Evolutionary conservation across 2,329 filamentous ascomycete species (phyloP).

Genomic region (Phialophora chinensis): DNA sequence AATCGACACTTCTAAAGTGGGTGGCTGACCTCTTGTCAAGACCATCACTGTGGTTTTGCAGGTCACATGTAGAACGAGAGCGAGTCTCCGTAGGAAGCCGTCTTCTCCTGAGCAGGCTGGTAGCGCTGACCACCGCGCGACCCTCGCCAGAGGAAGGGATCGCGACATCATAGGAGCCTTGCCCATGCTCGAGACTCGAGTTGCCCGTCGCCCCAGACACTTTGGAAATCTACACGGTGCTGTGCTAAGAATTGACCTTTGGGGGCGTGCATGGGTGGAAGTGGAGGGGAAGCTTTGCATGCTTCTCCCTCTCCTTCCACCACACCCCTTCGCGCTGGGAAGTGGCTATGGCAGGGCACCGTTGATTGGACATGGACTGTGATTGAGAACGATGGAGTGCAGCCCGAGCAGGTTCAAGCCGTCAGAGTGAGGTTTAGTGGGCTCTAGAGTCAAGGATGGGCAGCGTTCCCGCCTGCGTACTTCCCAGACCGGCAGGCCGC

Average conservation of each 20-base stretch:
- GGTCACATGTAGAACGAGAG: background rate
- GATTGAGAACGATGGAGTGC: constrained; percentile 25
- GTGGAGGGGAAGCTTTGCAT: constrained; percentile 19
- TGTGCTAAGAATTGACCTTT: constrained; percentile 26
- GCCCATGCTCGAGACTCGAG: constrained; percentile 14
- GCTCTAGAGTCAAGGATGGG: constrained; percentile 11
- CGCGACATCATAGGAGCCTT: constrained; percentile 27
- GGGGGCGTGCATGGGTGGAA: constrained; percentile 22
- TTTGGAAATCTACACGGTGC: constrained; percentile 17
- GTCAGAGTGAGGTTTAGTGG: constrained; percentile 29
- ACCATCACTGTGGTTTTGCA: background rate
- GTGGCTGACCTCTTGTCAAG: constrained; percentile 9
- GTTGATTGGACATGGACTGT: constrained; percentile 26
- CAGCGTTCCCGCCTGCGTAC: constrained; percentile 22
- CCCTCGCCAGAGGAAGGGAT: constrained; percentile 27
- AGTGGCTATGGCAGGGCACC: constrained; percentile 20
- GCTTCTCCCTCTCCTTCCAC: constrained; percentile 24
- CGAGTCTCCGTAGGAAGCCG: background rate
- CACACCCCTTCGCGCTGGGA: constrained; percentile 24
- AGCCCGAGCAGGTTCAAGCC: constrained; percentile 23
- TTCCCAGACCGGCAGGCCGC: constrained; percentile 32
- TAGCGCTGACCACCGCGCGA: constrained; percentile 34
- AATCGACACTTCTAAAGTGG: constrained; percentile 5
- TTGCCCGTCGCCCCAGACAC: constrained; percentile 7
- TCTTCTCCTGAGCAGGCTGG: constrained; percentile 12